These are phyloP conservation scores for Coniochaeta prunicola DNA, from an alignment of 2,329 filamentous ascomycete genomes.

Conservation along the genomic window DNA sequence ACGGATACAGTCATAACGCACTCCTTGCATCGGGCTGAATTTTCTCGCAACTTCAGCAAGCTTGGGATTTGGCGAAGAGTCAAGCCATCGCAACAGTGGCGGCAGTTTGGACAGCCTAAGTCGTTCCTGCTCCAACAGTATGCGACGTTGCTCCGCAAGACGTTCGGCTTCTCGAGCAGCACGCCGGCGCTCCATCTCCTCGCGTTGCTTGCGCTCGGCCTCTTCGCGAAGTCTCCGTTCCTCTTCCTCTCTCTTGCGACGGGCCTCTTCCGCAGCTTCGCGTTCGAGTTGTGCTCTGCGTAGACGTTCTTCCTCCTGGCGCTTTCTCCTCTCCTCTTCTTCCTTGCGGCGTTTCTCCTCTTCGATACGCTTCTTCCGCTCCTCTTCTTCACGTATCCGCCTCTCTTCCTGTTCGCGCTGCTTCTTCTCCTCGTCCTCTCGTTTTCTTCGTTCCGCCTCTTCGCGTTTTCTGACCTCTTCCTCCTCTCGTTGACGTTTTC, in stretches of 20 bases:
- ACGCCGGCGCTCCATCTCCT: slow-evolving; percentile 35
- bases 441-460: slow-evolving; percentile 20
- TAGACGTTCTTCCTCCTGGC: slow-evolving; percentile 26
- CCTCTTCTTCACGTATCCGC: slow-evolving; percentile 27
- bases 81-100: slow-evolving; percentile 54
- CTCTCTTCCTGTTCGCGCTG: slow-evolving; percentile 26
- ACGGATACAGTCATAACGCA: slow-evolving; percentile 57
- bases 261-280: slow-evolving; percentile 25
- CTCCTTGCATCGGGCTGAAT: slow-evolving; percentile 51
- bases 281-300: slow-evolving; percentile 20
- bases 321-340: slow-evolving; percentile 21
- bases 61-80: slow-evolving; percentile 44
- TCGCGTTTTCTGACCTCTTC: slow-evolving; percentile 18
- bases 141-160: slow-evolving; percentile 37
- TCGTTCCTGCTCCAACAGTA: slow-evolving; percentile 48
- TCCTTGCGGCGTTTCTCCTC: slow-evolving; percentile 17
- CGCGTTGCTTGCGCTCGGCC: slow-evolving; percentile 11
- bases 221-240: slow-evolving; percentile 34
- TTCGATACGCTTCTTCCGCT: slow-evolving; percentile 20
- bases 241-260: slow-evolving; percentile 35
- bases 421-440: slow-evolving; percentile 22
- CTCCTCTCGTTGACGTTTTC: slow-evolving; percentile 15
- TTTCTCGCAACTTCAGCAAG: slow-evolving; percentile 40
- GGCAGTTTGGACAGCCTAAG: slow-evolving; percentile 50
- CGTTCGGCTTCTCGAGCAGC: slow-evolving; percentile 28